Percentiles rank a stretch among this genome's conserved stretches.
Evolutionary conservation across 306 rosid species (phyloP).

Genomic region (Begonia fuchsioides): DNA sequence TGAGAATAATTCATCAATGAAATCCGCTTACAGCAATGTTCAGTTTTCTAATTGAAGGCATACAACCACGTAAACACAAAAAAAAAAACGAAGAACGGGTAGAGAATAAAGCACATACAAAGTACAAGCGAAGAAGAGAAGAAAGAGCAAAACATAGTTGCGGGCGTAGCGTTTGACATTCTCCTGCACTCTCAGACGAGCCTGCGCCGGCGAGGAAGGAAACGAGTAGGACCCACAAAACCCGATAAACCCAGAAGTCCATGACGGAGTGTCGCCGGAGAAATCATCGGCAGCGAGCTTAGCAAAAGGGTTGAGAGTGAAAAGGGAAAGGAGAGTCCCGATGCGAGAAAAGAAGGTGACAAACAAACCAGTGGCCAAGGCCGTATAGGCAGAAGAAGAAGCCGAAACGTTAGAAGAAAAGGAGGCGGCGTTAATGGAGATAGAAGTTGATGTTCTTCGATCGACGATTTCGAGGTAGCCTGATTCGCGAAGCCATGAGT

Average conservation of each 20-base stretch:
- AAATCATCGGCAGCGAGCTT: constrained; percentile 71
- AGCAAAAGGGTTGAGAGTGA: constrained; percentile 62
- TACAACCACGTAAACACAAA: background rate
- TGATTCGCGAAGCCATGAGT: constrained; percentile 86
- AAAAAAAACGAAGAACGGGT: background rate
- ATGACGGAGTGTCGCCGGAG: constrained; percentile 53
- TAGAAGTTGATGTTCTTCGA: constrained; percentile 35
- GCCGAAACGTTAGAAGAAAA: constrained; percentile 1
- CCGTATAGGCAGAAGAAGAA: constrained; percentile 11
- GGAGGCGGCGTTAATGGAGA: constrained; percentile 8
- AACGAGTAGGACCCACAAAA: constrained; percentile 50
- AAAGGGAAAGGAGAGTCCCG: constrained; percentile 51
- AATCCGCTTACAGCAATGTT: no score
- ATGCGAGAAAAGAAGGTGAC: constrained; percentile 37
- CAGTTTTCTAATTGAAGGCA: background rate
- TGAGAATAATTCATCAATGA: no score
- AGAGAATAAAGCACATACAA: constrained; percentile 44
- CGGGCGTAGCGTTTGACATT: constrained; percentile 85
- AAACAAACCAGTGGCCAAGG: constrained; percentile 24
- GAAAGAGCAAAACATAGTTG: constrained; percentile 61
- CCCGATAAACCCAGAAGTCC: constrained; percentile 59
- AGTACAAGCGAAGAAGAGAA: constrained; percentile 55
- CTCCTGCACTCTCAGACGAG: constrained; percentile 71
- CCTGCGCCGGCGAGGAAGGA: constrained; percentile 69
- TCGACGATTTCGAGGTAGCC: constrained; percentile 89